phyloP scores from a whole-genome alignment of 768 basidiomycete species.

The Lepiota venenata region DNA sequence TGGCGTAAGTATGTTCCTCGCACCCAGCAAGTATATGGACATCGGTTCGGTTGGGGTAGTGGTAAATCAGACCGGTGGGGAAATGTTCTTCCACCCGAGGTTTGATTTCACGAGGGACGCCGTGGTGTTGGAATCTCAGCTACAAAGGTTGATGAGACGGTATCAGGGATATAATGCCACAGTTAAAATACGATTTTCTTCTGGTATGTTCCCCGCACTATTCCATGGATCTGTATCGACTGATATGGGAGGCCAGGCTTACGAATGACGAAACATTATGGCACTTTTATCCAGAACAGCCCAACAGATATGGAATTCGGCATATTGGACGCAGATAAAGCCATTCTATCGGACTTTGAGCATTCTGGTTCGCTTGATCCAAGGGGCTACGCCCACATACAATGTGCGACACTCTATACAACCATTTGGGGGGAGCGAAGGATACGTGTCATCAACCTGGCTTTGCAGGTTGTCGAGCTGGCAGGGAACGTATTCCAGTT shows the following conservation, averaged over 20 bases:
- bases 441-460: conserved; percentile 85
- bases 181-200: conserved; percentile 80
- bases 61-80: conserved; percentile 79
- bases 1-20: conserved; percentile 87
- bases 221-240: not conserved
- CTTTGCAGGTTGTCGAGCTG: conserved; percentile 72
- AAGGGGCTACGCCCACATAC: conserved; percentile 72
- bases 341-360: conserved; percentile 71
- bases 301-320: conserved; percentile 78
- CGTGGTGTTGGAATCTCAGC: conserved; percentile 64
- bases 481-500: conserved; percentile 91
- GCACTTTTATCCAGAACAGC: conserved; percentile 67
- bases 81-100: conserved; percentile 89
- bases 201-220: conserved; percentile 46
- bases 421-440: conserved; percentile 70
- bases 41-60: conserved; percentile 83
- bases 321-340: conserved; percentile 75
- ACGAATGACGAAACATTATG: conserved; percentile 61
- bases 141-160: conserved; percentile 63
- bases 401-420: conserved; percentile 89
- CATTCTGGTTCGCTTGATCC: conserved; percentile 69
- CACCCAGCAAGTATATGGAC: conserved; percentile 77
- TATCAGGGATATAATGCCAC: conserved; percentile 78
- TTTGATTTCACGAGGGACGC: conserved; percentile 72
- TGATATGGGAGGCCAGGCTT: conserved; percentile 40